Conservation (phyloP, 768 basidiomycete genomes). For the Lyophyllum shimeji region DNA sequence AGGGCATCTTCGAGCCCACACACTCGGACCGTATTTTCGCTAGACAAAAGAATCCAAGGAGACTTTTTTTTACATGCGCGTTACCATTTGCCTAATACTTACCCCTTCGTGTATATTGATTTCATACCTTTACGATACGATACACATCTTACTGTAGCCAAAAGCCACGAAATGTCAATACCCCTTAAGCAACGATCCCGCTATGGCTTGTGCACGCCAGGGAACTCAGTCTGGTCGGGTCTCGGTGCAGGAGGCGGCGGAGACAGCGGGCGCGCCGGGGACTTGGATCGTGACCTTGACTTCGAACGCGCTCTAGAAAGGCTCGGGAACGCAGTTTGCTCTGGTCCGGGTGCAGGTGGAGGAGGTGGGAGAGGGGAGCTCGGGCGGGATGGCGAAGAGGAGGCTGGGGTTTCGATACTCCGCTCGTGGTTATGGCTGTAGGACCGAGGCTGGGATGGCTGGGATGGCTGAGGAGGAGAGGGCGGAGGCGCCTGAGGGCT, state of each 20-base stretch:
- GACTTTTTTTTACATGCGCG: background rate
- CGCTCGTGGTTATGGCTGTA: too few species aligned
- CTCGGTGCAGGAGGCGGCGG: too few species aligned
- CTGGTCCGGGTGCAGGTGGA: background rate
- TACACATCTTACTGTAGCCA: background rate
- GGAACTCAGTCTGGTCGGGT: background rate
- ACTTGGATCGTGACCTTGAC: background rate
- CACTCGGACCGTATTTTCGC: background rate
- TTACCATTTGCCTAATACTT: background rate
- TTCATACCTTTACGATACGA: background rate
- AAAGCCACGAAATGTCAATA: too few species aligned
- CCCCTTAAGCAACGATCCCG: background rate
- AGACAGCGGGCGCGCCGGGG: background rate
- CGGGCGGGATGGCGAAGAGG: too few species aligned
- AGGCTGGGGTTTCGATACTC: too few species aligned
- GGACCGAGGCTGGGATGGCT: too few species aligned
- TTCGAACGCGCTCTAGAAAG: background rate
- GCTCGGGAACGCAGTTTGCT: background rate
- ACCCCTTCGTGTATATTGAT: background rate
- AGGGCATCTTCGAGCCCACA: background rate
- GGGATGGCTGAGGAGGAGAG: too few species aligned
- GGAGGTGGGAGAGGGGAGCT: too few species aligned
- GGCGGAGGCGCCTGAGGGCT: too few species aligned
- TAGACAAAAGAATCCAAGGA: background rate
- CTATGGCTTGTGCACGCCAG: too few species aligned